Conservation (phyloP, 179 eudicot species). For the Beta corolliflora region DNA sequence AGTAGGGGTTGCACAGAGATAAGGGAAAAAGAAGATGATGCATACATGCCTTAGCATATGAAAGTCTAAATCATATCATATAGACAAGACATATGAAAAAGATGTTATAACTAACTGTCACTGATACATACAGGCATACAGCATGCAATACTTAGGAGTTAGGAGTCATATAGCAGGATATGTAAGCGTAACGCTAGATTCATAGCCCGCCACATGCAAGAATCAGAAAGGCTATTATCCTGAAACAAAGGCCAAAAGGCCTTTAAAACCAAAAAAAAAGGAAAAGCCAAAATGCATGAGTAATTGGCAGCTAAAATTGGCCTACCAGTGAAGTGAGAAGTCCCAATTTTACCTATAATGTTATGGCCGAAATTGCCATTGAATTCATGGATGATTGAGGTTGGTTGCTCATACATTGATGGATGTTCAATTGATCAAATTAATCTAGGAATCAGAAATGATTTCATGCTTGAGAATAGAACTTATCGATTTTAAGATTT, state of each 20-base stretch:
- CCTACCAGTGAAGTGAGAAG: constrained; percentile 1
- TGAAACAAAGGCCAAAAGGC: background rate
- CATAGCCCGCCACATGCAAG: constrained; percentile 28
- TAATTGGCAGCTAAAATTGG: background rate
- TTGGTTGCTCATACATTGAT: too few species aligned
- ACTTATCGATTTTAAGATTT: too few species aligned
- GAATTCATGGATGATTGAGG: too few species aligned
- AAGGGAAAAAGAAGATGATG: background rate
- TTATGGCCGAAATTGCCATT: background rate
- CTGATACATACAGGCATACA: background rate
- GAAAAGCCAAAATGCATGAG: background rate
- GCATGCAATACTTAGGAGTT: background rate
- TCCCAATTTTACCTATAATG: background rate
- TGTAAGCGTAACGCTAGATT: background rate
- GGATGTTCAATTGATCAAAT: too few species aligned
- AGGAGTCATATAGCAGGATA: background rate
- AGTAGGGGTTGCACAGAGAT: background rate
- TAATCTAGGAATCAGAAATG: too few species aligned
- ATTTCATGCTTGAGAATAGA: too few species aligned
- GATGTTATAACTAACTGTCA: constrained; percentile 17
- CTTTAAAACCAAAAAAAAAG: too few species aligned
- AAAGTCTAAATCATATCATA: constrained; percentile 4
- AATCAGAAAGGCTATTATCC: constrained; percentile 14
- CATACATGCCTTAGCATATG: constrained; percentile 12
- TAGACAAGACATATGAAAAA: constrained; percentile 25